Percentiles rank a stretch among this genome's conserved stretches.
phyloP scores from a whole-genome alignment of 257 asterid genomes.

The Jasminum sambac region DNA sequence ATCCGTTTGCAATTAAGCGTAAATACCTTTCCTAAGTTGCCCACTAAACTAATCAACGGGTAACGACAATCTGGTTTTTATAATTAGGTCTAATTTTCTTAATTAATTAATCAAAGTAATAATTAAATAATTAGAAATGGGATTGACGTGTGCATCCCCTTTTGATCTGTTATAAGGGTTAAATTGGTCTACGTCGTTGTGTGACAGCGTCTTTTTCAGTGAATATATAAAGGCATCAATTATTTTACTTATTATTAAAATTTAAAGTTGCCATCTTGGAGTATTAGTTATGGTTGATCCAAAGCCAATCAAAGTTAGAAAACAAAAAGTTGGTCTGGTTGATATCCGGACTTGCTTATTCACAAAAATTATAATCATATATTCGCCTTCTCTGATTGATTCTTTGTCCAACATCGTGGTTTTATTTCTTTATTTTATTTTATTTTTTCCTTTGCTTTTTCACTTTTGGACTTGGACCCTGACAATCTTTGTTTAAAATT shows the following conservation, averaged over 20 bases:
- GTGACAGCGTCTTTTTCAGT: constrained; percentile 9
- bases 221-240: constrained; percentile 21
- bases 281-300: constrained; percentile 32
- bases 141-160: constrained; percentile 25
- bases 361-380: constrained; percentile 36
- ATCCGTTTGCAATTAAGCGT: constrained; percentile 37
- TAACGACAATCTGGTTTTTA: neutral
- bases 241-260: constrained; percentile 16
- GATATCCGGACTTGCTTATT: constrained; percentile 27
- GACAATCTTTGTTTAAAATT: too few species aligned
- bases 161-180: constrained; percentile 3
- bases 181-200: constrained; percentile 30
- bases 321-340: constrained; percentile 29
- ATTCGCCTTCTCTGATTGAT: constrained; percentile 40
- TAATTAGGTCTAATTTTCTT: neutral
- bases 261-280: constrained; percentile 25
- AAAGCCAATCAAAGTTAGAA: constrained; percentile 23
- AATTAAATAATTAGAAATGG: constrained; percentile 25
- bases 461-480: too few species aligned
- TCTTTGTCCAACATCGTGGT: constrained; percentile 20
- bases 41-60: constrained; percentile 23
- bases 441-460: neutral
- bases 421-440: neutral
- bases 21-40: constrained; percentile 26
- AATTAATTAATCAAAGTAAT: too few species aligned